Conservation (phyloP, 352 stramenopile species). For the Globisporangium spiculum region DNA sequence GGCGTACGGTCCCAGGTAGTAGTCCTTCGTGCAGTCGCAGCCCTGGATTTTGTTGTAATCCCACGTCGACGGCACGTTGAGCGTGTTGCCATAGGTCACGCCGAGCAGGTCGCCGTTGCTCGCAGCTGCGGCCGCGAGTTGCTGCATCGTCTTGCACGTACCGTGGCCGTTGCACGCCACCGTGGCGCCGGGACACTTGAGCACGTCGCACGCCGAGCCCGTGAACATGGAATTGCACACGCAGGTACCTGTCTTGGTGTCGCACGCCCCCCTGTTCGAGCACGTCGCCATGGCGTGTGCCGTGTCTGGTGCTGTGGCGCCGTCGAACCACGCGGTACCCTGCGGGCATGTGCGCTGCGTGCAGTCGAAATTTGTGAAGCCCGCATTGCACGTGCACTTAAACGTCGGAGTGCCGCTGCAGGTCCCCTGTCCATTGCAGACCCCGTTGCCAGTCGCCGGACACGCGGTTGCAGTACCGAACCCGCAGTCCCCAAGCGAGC, state of each 20-base stretch:
- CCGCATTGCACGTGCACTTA: slow-evolving; percentile 57
- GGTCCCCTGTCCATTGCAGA: slow-evolving; percentile 43
- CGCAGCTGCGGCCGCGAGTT: slow-evolving; percentile 43
- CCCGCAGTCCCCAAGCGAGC: slow-evolving; percentile 51
- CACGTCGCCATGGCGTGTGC: slow-evolving; percentile 48
- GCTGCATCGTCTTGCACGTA: slow-evolving; percentile 71
- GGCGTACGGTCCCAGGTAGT: slow-evolving; percentile 69
- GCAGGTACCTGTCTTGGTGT: slow-evolving; percentile 51
- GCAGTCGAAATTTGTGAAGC: slow-evolving; percentile 60
- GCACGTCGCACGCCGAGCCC: slow-evolving; percentile 68
- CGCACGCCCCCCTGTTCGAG: slow-evolving; percentile 56
- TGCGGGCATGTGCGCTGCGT: slow-evolving; percentile 53
- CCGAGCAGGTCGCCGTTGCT: slow-evolving; percentile 42
- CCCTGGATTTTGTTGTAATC: slow-evolving; percentile 84
- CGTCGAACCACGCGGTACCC: slow-evolving; percentile 71
- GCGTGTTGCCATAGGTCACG: slow-evolving; percentile 60
- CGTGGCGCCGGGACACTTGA: slow-evolving; percentile 39
- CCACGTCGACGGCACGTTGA: slow-evolving; percentile 67
- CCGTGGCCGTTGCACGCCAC: slow-evolving; percentile 65
- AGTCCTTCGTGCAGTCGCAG: slow-evolving; percentile 63
- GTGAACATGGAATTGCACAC: slow-evolving; percentile 69
- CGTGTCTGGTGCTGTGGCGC: slow-evolving; percentile 41
- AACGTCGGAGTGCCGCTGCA: slow-evolving; percentile 47
- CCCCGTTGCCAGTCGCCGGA: slow-evolving; percentile 28
- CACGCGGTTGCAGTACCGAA: slow-evolving; percentile 28